Base-by-base conservation (phyloP, 2,329 filamentous ascomycete species). In the Fusarium camptoceras region DNA sequence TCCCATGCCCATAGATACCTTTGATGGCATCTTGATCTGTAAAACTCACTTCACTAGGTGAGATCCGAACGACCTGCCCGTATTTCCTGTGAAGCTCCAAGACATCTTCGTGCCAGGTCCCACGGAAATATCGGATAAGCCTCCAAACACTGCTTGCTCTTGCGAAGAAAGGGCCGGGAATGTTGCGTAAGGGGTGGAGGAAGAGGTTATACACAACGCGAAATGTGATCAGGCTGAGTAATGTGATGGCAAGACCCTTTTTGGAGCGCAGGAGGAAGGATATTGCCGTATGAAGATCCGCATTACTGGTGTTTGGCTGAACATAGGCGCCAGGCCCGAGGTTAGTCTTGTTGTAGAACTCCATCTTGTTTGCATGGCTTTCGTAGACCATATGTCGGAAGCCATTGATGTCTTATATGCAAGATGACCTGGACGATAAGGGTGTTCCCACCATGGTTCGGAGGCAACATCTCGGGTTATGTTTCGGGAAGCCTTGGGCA, bases 51-150 rank as follows among this genome's bases (percentile, higher is more conserved):
- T 68, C 65, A 6, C 49, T 31, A 15, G 65, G 65, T 1, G 61
- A 48, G 4, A 68, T 66, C 6, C 65, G 62, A 16, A 66, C 65
- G 11, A 68, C 56, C 3, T 66, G 47, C 3, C 65, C 62, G 30
- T 66, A 68, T 9, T 44, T 39, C 15, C 4, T 34, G 16, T 68
- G 61, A 10, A 68, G 56, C 2, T 55, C 28, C 0, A 50, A 8
- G 15, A 65, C 41, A 7, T 68, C 62, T 3, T 66, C 39, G 10
- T 68, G 65, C 65, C 65, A 68, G 5, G 54, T 62, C 2, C 65
- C 65, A 4, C 51, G 48, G 18, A 66, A 68, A 15, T 68, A 68
- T 22, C 22, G n/a, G 14, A 44, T 41, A 2, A 53, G 28, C 25
- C 65, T 47, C 65, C 65, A 56, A 20, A 56, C 14, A 4, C 44